Base-by-base conservation (phyloP, 495 filamentous ascomycete species). In the Diplogelasinospora grovesii region DNA sequence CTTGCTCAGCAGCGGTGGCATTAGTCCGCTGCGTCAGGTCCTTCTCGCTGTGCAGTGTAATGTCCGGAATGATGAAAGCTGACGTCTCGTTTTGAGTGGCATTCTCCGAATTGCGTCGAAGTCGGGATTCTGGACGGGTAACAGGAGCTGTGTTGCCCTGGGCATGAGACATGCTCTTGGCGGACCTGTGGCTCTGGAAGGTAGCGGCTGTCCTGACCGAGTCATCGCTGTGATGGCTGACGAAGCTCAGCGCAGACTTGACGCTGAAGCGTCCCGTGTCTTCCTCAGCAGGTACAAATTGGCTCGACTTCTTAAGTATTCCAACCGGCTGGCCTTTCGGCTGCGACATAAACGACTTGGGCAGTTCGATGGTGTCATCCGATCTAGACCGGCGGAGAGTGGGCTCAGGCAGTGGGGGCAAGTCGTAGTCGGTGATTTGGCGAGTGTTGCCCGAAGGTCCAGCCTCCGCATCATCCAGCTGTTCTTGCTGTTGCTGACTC, bases 21-120 rank as follows among this genome's bases (percentile, higher is more conserved):
- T 21, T 27, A 8, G 18, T n/a, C 13, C 34, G 22, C 7, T 33
- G 32, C 8, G 33, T 34, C 13, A 38, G 24, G 42, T 59, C 57
- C 25, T 53, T 60, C 33, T 49, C 52, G 35, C 40, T 50, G 31
- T 67, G 56, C 4, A 69, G 35, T 8, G 68, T 73, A 35, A 71
- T 69, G 39, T 71, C 68, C 23, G 67, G 64, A 19, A 70, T 60
- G 50, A 72, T 70, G 57, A 89, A 86, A 8, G 81, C 85, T n/a
- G 85, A 89, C 1, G 86, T 89, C 80, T 87, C 81, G 40, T 84
- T 79, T 9, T 79, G 75, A 34, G 64, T 55, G 19, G 27, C 51
- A 8, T 48, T 53, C 11, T 60, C 64, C 6, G 59, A 61, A 41
- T 58, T 56, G 40, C 59, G 57, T 14, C 56, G 52, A 5, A 55